These are phyloP conservation scores for Clarireedia homoeocarpa DNA, from an alignment of 2,329 filamentous ascomycete species.

Conservation along the genomic window DNA sequence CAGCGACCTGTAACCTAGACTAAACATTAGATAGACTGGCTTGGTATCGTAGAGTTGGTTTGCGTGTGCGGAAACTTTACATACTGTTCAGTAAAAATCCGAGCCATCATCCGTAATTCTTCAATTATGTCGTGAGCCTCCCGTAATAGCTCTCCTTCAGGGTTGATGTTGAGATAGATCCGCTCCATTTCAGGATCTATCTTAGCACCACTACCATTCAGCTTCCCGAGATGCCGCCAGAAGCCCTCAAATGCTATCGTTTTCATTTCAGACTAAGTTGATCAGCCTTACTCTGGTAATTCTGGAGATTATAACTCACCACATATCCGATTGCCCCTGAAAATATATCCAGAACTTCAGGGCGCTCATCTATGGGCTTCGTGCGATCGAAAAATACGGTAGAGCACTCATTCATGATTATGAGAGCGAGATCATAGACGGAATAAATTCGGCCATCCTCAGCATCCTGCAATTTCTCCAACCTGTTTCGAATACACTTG, in stretches of 20 bases:
- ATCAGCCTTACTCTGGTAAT: neutral
- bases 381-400: constrained; percentile 34
- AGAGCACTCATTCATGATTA: constrained; percentile 35
- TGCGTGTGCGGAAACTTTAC: neutral
- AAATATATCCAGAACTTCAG: constrained; percentile 36
- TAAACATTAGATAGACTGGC: neutral
- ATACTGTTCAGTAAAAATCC: constrained; percentile 29
- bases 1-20: constrained; percentile 8
- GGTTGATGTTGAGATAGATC: constrained; percentile 32
- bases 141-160: constrained; percentile 33
- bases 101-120: constrained; percentile 38
- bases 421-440: constrained; percentile 32
- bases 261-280: constrained; percentile 32
- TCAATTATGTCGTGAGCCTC: constrained; percentile 40
- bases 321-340: constrained; percentile 35
- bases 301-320: constrained; percentile 24
- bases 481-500: constrained; percentile 30
- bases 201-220: neutral
- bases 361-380: constrained; percentile 27
- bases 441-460: constrained; percentile 28
- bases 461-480: constrained; percentile 17
- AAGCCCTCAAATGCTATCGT: constrained; percentile 33
- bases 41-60: no score
- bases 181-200: constrained; percentile 1
- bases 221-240: constrained; percentile 28